These are phyloP conservation scores for Nevesoporus exiguus DNA, from an alignment of 768 basidiomycete genomes.

Conservation along the genomic window DNA sequence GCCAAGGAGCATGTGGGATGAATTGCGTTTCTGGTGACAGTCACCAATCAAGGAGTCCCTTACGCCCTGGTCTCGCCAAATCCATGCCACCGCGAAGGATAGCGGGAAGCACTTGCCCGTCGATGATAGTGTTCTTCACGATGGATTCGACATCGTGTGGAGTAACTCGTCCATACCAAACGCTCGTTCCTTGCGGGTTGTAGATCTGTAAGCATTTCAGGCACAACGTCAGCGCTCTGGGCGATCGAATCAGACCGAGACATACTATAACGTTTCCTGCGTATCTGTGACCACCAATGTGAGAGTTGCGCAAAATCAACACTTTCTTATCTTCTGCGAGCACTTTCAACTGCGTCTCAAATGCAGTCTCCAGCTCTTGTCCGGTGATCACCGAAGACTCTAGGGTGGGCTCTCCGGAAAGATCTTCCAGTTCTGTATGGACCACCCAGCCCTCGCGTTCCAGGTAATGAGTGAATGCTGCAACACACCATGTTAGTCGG, in stretches of 20 bases:
- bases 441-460: constrained; percentile 71
- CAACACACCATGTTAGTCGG: background rate
- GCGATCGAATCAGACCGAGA: constrained; percentile 16
- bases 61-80: constrained; percentile 64
- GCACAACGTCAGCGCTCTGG: background rate
- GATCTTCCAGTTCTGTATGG: constrained; percentile 69
- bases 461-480: constrained; percentile 62
- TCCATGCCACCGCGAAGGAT: constrained; percentile 86
- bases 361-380: constrained; percentile 49
- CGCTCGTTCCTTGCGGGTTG: constrained; percentile 76
- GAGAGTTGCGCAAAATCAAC: constrained; percentile 83
- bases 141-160: constrained; percentile 85
- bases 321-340: constrained; percentile 60
- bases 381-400: constrained; percentile 18
- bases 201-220: constrained; percentile 56
- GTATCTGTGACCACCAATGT: constrained; percentile 92
- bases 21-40: background rate
- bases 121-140: constrained; percentile 82
- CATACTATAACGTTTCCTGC: constrained; percentile 88
- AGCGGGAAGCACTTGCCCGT: constrained; percentile 79
- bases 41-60: constrained; percentile 71
- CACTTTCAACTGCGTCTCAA: constrained; percentile 43
- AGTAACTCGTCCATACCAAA: constrained; percentile 94
- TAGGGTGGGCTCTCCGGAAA: constrained; percentile 32
- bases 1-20: background rate